Base-by-base conservation (phyloP, 2,329 filamentous ascomycete species). In the Fusarium sp. region DNA sequence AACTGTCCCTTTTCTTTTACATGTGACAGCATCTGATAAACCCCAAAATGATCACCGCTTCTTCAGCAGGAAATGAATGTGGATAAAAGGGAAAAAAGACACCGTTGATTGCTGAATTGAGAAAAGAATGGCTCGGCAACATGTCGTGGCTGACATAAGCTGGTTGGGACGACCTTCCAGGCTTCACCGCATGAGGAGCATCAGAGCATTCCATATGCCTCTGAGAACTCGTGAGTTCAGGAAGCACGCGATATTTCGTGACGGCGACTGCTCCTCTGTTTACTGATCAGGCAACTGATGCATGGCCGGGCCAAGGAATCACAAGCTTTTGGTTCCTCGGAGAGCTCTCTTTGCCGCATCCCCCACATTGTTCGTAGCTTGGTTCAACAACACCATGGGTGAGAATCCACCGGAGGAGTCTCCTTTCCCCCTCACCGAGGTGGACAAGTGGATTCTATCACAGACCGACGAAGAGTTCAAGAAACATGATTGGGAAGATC, bases 401-500 rank as follows among this genome's bases (percentile, higher is more conserved):
- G 82, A 87, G 66, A 67, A 79, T 41, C 63, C 76, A 23, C 75
- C 68, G 4, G 83, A 83, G 60, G 85, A 89, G 43, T 71, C 85
- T 8, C 87, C 89, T 2, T 92, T 92, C 71, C 88, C 88, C n/a
- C 81, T 92, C 71, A 91, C 89, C 0, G 89, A 89, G 3, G 82
- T 86, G 45, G 90, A 92, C 80, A 88, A 83, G 80, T 88, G 85
- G 86, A 84, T 91, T 39, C 82, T 92, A 18, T 89, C 89, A 34
- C 86, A 88, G 73, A 90, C 90, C 1, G 95, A 98, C 79, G 88
- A 92, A 23, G 88, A 93, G 58, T 97, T 93, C 81, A 84, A 87
- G 70, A 87, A 88, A 52, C 91, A 95, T 82, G 87, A 89, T 57
- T 98, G 95, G 96, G 87, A 91, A 14, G 88, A 93, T 66, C 88